Evolutionary conservation across 73 alveolate genomes (phyloP), one percentile per base, ranked within the genome.

Genomic region (Paramecium sonneborni): DNA sequence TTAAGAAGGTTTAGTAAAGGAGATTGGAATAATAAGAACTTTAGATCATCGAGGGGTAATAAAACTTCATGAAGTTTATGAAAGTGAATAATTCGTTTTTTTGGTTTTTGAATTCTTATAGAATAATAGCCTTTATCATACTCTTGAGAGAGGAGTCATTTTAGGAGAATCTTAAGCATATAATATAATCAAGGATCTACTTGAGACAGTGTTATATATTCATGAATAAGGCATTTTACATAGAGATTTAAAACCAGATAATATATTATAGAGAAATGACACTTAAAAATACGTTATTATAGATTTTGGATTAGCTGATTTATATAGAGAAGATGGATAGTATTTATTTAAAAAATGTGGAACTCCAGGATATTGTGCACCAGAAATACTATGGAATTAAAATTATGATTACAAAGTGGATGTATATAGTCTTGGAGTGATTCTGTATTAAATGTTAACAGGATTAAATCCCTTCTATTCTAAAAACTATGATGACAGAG

Each of bases 401-500:
- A 23, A 0, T 39, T 86, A 86, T 57, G 88, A 86, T 43, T 68
- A 52, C 4, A 93, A 93, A 87, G 90, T 93, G 10, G 96, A 93
- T 93, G 85, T 93, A 3, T 93, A 39, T 62, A 62, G 92, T 12
- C 85, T 93, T 44, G 96, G 95, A 9, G 92, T 82, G 5, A 58
- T 93, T 46, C 44, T 93, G 32, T 93, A 76, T 89, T 76, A 58
- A 28, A 52, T 93, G 55, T 55, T 89, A 35, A 69, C 72, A 85
- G 95, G 94, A 5, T 38, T 69, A 2, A 57, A 55, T 89, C 96
- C 96, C 15, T 93, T 85, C 67, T 48, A 74, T 26, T 26, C 85
- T 39, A 70, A 69, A 30, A 76, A 44, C 28, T 85, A 26, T 57
- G 88, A 86, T 44, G 76, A 48, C 6, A 46, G 41, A 43, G 6